Conservation (phyloP, 2,329 filamentous ascomycete genomes). For the Verticillium albo-atrum region DNA sequence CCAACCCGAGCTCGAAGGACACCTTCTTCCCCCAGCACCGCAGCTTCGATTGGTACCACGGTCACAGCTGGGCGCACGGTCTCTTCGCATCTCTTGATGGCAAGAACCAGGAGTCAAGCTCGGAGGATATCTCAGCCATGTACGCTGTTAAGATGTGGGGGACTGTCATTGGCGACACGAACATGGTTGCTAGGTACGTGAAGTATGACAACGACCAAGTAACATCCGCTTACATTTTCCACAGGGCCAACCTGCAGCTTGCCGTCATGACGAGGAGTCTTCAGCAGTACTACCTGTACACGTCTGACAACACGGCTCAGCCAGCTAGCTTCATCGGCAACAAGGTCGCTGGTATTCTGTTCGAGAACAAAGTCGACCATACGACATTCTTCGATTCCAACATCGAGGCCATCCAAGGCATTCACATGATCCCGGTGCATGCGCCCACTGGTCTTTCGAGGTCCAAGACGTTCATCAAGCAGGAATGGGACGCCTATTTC, state of each 20-base stretch:
- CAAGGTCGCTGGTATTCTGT: constrained; percentile 46
- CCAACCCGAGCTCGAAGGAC: constrained; percentile 63
- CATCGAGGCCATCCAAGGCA: constrained; percentile 60
- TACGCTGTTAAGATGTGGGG: constrained; percentile 87
- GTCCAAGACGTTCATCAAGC: constrained; percentile 56
- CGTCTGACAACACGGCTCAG: constrained; percentile 55
- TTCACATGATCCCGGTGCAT: constrained; percentile 68
- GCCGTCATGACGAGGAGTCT: constrained; percentile 64
- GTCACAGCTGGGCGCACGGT: constrained; percentile 78
- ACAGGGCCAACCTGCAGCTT: constrained; percentile 67
- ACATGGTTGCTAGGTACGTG: constrained; percentile 62
- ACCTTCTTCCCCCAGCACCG: constrained; percentile 69
- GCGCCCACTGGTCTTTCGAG: constrained; percentile 60
- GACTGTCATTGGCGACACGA: constrained; percentile 58
- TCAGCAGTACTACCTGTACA: constrained; percentile 70
- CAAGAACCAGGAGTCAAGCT: constrained; percentile 73
- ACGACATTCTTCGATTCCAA: constrained; percentile 70
- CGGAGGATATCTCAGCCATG: constrained; percentile 73
- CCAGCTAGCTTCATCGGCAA: constrained; percentile 65
- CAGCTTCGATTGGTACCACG: constrained; percentile 79
- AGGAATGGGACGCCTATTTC: constrained; percentile 78
- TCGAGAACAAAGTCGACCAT: constrained; percentile 84
- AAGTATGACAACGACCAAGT: background rate
- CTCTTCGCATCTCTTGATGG: constrained; percentile 60
- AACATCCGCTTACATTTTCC: background rate